Conservation (phyloP, 2,329 filamentous ascomycete species). For the Pseudofabraea citricarpa region DNA sequence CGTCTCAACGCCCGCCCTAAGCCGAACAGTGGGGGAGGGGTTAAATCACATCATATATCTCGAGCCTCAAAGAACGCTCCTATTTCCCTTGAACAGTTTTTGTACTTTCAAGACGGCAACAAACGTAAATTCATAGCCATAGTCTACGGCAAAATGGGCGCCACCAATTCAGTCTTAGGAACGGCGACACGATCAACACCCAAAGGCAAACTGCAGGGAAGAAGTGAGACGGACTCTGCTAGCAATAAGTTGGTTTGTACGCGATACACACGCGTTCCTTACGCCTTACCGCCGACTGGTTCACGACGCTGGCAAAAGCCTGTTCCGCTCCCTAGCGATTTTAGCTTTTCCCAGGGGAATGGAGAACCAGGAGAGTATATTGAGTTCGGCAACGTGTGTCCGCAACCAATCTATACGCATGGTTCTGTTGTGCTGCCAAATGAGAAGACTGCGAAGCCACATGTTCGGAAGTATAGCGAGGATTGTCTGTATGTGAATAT, state of each 20-base stretch:
- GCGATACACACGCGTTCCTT: conserved; percentile 6
- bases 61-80: no score
- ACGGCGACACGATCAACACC: neutral
- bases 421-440: conserved; percentile 4
- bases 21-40: no score
- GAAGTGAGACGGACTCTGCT: neutral
- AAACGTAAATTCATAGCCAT: no score
- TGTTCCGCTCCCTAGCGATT: conserved; percentile 22
- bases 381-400: conserved; percentile 30
- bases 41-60: no score
- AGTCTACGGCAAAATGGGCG: conserved; percentile 1
- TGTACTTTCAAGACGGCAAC: no score
- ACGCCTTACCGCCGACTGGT: conserved; percentile 13
- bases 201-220: neutral
- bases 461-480: conserved; percentile 21
- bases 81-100: no score
- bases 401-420: conserved; percentile 24
- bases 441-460: conserved; percentile 10
- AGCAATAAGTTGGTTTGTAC: neutral
- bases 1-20: no score
- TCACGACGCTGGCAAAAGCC: conserved; percentile 13
- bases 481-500: conserved; percentile 44
- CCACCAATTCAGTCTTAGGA: neutral
- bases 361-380: conserved; percentile 31
- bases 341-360: conserved; percentile 21